These are phyloP conservation scores for Grammothele lineata DNA, from an alignment of 768 basidiomycete genomes.

Conservation along the genomic window DNA sequence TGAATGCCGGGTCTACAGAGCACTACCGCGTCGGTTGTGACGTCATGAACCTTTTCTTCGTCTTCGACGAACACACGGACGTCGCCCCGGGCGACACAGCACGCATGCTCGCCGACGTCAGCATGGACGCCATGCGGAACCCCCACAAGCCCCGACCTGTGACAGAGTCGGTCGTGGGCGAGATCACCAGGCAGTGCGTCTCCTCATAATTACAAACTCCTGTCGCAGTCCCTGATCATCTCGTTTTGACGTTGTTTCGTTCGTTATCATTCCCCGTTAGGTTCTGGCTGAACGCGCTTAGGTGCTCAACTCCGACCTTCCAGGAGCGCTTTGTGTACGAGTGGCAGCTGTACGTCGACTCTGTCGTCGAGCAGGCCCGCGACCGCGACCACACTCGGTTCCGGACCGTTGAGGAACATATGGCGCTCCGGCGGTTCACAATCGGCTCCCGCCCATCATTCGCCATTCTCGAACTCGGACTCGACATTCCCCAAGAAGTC, in stretches of 20 bases:
- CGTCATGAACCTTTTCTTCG: conserved; percentile 26
- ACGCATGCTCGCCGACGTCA: conserved; percentile 16
- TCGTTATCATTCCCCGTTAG: neutral
- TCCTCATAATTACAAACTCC: neutral
- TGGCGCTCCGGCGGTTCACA: conserved; percentile 21
- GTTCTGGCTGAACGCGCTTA: conserved; percentile 15
- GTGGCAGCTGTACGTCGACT: conserved; percentile 18
- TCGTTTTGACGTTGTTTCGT: too few relatives aligned
- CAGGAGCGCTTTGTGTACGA: conserved; percentile 19
- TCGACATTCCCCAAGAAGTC: conserved; percentile 57
- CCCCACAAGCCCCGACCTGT: conserved; percentile 18
- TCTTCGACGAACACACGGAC: conserved; percentile 26
- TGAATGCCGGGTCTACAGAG: conserved; percentile 1
- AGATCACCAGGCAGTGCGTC: conserved; percentile 22
- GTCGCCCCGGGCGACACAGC: conserved; percentile 1
- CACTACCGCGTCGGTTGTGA: conserved; percentile 15
- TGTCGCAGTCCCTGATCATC: neutral
- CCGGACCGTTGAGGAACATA: conserved; percentile 21
- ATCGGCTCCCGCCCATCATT: conserved; percentile 23
- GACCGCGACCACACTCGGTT: conserved; percentile 14
- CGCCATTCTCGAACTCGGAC: conserved; percentile 33
- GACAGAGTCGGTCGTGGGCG: conserved; percentile 19
- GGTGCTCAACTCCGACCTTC: conserved; percentile 5
- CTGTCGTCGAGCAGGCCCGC: conserved; percentile 22
- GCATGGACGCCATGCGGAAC: conserved; percentile 22